Evolutionary conservation across 164 flowering plant genomes (phyloP), one percentile per base, ranked within the genome.

Genomic region (Saururus chinensis): DNA sequence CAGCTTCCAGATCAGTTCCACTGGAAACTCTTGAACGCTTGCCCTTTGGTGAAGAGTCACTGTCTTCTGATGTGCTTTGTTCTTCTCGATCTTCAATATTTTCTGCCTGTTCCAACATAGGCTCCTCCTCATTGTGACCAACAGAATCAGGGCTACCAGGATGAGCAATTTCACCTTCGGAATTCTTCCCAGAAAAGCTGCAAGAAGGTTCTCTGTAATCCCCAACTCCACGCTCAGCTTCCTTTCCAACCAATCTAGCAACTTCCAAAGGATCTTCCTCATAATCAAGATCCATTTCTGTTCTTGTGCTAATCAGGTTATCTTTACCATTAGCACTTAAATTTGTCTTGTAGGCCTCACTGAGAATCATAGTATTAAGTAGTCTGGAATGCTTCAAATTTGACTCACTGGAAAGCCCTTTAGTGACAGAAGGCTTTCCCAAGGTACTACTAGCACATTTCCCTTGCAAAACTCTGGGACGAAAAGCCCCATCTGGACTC

Each of bases 201-300:
- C 82, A 74, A 20, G 77, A 77, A 23, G 74, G 82, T 63, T 81
- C 90, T 67, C 75, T 70, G 61, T 68, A 73, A 65, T 77, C 83
- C 22, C 64, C 81, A 51, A 84, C 83, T 70, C 88, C 86, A 66
- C 82, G 75, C 72, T 78, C 91, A 40, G 84, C 92, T 74, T 84
- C 88, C 61, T 79, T 80, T 30, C 92, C 95, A 64, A 90, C 97
- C 63, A 79, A 80, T 55, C 87, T 66, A 70, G 96, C 96, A 63
- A 87, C 79, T 73, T 93, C 91, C 67, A 91, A 66, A 23, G 99
- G 84, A 76, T 90, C 97, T 63, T 81, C 80, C 14, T 85, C 92
- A 78, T 79, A 81, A 35, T 86, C 96, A 30, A 81, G 71, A 42
- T 80, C 95, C 71, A 77, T 68, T 65, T 77, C 81, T 30, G 88